These are phyloP conservation scores for Chromosphaera perkinsii DNA, from an alignment of 208 protist genomes.

Conservation along the genomic window DNA sequence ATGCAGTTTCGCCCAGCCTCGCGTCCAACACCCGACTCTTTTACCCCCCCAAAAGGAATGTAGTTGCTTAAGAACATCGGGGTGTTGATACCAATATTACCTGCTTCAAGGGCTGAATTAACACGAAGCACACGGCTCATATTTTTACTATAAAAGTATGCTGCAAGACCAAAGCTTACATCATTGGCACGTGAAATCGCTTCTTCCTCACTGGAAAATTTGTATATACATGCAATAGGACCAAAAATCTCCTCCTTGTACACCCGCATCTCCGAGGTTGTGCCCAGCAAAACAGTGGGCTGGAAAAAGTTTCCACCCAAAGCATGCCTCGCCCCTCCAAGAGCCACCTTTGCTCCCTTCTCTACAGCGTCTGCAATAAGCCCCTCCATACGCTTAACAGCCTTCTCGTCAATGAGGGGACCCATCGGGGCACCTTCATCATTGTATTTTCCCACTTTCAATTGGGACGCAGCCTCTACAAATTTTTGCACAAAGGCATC, in stretches of 20 bases:
- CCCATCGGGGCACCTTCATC: not conserved
- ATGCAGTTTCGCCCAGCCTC: no score
- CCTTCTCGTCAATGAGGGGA: not conserved
- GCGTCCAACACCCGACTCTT: no score
- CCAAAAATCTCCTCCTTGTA: constrained; percentile 48
- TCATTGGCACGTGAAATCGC: constrained; percentile 36
- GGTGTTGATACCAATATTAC: no score
- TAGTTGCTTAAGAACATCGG: no score
- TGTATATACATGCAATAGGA: constrained; percentile 29
- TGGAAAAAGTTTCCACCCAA: constrained; percentile 22
- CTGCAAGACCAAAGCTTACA: no score
- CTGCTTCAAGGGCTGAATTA: no score
- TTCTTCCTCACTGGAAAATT: constrained; percentile 32
- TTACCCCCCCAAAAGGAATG: no score
- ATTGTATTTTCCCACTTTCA: not conserved
- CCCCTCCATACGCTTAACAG: not conserved
- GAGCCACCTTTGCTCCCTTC: not conserved
- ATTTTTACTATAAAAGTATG: no score
- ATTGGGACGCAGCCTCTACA: not conserved
- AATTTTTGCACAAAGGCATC: constrained; percentile 56
- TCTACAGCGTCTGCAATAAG: constrained; percentile 20
- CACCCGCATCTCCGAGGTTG: not conserved
- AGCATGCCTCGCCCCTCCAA: not conserved
- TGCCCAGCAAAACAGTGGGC: constrained; percentile 24
- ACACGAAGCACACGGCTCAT: no score